A percentile compares a stretch with the other conserved stretches of the same genome.
These are phyloP conservation scores for Hyphopichia khmerensis DNA, from an alignment of 1,139 yeast genomes.

Conservation along the genomic window DNA sequence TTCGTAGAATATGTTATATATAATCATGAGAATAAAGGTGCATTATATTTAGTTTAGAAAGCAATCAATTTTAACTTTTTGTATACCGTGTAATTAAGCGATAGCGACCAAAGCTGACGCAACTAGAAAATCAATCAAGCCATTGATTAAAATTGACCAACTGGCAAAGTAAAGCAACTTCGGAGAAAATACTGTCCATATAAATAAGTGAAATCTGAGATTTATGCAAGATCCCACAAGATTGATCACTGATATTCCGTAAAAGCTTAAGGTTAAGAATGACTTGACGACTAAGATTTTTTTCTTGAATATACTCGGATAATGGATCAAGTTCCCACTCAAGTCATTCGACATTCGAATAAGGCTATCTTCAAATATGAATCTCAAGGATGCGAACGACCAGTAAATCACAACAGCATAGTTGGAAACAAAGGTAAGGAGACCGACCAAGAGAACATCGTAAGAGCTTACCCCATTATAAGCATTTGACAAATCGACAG, in stretches of 20 bases:
- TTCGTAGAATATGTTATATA: not conserved
- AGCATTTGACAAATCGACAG: constrained; percentile 86
- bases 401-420: constrained; percentile 86
- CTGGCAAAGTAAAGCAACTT: constrained; percentile 76
- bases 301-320: constrained; percentile 22
- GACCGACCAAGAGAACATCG: constrained; percentile 69
- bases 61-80: no score
- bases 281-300: constrained; percentile 35
- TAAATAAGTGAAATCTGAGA: constrained; percentile 81
- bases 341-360: not conserved
- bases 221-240: constrained; percentile 70
- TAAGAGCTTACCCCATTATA: constrained; percentile 82
- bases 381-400: constrained; percentile 56
- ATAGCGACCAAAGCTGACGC: constrained; percentile 10
- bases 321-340: not conserved
- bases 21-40: not conserved
- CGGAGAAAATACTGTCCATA: constrained; percentile 98
- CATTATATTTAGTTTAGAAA: not conserved
- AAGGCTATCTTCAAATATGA: constrained; percentile 35
- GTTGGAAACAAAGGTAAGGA: constrained; percentile 76
- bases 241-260: constrained; percentile 55
- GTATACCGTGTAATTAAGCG: not conserved
- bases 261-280: constrained; percentile 47
- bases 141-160: constrained; percentile 64
- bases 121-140: constrained; percentile 36